Percentiles rank a stretch among this genome's conserved stretches.
Evolutionary conservation across 2,329 filamentous ascomycete species (phyloP).

Genomic region (Aspergillus brasiliensis): DNA sequence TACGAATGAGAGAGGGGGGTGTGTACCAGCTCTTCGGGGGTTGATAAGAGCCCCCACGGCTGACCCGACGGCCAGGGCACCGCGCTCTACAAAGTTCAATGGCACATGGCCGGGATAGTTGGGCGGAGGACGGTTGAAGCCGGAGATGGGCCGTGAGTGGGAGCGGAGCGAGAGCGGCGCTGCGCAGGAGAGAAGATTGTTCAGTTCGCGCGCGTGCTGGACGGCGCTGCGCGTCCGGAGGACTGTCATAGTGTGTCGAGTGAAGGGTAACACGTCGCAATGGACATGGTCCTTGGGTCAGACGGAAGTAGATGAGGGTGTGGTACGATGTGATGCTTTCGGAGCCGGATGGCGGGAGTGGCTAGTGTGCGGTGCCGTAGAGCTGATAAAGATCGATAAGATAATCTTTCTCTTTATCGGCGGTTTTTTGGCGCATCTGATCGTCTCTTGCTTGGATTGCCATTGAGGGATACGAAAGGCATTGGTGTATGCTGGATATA

Average conservation of each 20-base stretch:
- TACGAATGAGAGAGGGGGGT: neutral
- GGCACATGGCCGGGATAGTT: slow-evolving; percentile 94
- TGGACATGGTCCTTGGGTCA: slow-evolving; percentile 14
- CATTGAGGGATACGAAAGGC: neutral
- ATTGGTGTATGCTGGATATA: neutral
- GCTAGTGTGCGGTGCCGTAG: slow-evolving; percentile 17
- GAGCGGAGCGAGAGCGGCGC: slow-evolving; percentile 9
- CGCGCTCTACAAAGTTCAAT: slow-evolving; percentile 74
- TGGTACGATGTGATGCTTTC: slow-evolving; percentile 22
- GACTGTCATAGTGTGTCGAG: slow-evolving; percentile 31
- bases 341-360: slow-evolving; percentile 14
- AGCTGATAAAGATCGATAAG: slow-evolving; percentile 25
- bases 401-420: slow-evolving; percentile 3
- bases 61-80: slow-evolving; percentile 66
- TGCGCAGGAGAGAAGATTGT: neutral
- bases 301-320: slow-evolving; percentile 4
- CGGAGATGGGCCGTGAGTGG: slow-evolving; percentile 65
- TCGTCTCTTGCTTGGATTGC: neutral
- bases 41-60: slow-evolving; percentile 66
- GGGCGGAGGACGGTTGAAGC: slow-evolving; percentile 79
- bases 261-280: slow-evolving; percentile 1
- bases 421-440: neutral
- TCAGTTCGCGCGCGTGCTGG: slow-evolving; percentile 17
- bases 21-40: slow-evolving; percentile 73
- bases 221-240: slow-evolving; percentile 24